Evolutionary conservation across 169 alveolate species (phyloP).

Genomic region (Fabrea salina): DNA sequence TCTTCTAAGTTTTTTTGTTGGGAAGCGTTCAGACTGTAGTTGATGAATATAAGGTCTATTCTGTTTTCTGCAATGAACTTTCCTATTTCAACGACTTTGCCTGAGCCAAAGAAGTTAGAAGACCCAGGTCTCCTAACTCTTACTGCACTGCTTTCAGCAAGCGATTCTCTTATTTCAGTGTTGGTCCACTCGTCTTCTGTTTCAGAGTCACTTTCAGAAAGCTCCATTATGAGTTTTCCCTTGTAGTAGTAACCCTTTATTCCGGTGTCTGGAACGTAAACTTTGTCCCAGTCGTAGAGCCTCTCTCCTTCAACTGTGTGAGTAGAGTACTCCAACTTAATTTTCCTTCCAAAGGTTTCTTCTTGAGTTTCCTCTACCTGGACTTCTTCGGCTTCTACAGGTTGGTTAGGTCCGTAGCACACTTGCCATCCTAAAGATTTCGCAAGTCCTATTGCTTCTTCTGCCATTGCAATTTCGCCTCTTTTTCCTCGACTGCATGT

Average conservation of each 20-base stretch:
- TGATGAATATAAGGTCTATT: constrained; percentile 73
- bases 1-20: constrained; percentile 81
- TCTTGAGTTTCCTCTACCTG: neutral
- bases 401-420: neutral
- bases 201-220: constrained; percentile 28
- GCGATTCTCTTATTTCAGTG: constrained; percentile 40
- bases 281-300: constrained; percentile 54
- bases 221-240: neutral
- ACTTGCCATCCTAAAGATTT: constrained; percentile 63
- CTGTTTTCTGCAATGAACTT: constrained; percentile 46
- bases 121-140: constrained; percentile 52
- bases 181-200: constrained; percentile 65
- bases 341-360: neutral
- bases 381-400: neutral
- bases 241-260: constrained; percentile 39
- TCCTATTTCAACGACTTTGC: constrained; percentile 65
- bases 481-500: constrained; percentile 52
- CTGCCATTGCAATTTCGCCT: constrained; percentile 70
- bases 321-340: neutral
- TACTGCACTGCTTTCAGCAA: constrained; percentile 54
- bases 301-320: constrained; percentile 6
- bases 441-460: constrained; percentile 81
- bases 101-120: constrained; percentile 58
- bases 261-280: constrained; percentile 38
- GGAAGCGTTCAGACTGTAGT: constrained; percentile 72